Evolutionary conservation across 768 basidiomycete genomes (phyloP).

Genomic region (Pleurotus salmoneostramineus): DNA sequence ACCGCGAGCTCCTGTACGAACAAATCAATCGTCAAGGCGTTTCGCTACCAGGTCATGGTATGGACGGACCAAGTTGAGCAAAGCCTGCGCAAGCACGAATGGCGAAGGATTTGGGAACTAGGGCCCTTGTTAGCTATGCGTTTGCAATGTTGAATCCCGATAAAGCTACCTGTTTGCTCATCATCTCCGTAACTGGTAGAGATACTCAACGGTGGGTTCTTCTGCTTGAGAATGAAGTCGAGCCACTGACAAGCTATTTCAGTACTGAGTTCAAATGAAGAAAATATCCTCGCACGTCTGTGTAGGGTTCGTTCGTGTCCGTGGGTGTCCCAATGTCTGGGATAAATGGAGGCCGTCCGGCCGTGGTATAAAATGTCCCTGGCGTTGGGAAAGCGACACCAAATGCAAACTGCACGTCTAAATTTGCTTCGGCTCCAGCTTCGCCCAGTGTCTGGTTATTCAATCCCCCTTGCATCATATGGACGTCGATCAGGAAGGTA

Average conservation of each 20-base stretch:
- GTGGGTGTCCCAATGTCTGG: constrained; percentile 38
- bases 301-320: constrained; percentile 32
- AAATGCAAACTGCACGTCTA: constrained; percentile 66
- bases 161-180: constrained; percentile 56
- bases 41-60: no score
- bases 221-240: constrained; percentile 43
- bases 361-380: constrained; percentile 57
- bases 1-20: constrained; percentile 58
- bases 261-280: background rate
- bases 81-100: constrained; percentile 56
- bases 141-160: background rate
- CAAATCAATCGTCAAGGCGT: background rate
- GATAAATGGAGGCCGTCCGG: constrained; percentile 55
- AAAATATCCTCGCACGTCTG: constrained; percentile 11
- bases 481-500: constrained; percentile 9
- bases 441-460: constrained; percentile 51
- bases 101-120: constrained; percentile 59
- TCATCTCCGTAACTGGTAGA: constrained; percentile 73
- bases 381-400: constrained; percentile 63
- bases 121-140: background rate
- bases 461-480: constrained; percentile 39
- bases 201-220: constrained; percentile 51
- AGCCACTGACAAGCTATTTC: constrained; percentile 38
- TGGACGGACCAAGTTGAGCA: constrained; percentile 52
- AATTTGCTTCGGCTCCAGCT: constrained; percentile 62